Conservation (phyloP, 179 eudicot genomes). For the Heliamphora pulchella region DNA sequence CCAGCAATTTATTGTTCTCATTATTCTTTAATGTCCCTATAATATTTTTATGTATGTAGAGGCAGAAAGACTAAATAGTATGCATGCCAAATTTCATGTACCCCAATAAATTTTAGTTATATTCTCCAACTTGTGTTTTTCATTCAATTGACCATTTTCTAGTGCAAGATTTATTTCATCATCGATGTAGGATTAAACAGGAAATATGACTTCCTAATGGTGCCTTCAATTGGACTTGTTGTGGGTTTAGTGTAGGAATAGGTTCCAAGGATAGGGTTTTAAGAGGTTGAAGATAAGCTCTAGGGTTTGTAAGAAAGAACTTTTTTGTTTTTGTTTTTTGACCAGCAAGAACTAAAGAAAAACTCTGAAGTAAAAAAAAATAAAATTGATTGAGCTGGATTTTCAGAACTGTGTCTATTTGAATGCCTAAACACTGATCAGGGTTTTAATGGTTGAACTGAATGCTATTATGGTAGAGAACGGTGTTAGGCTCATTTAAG, state of each 20-base stretch:
- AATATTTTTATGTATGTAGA: background rate
- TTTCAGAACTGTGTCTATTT: background rate
- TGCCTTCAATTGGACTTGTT: background rate
- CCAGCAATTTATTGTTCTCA: background rate
- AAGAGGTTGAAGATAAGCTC: background rate
- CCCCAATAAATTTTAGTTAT: background rate
- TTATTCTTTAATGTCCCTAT: background rate
- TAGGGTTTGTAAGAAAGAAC: background rate
- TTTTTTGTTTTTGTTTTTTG: background rate
- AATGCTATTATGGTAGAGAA: background rate
- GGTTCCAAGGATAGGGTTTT: background rate
- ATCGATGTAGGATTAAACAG: background rate
- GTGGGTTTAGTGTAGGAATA: background rate
- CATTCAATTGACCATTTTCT: constrained; percentile 11
- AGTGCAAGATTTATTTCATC: background rate
- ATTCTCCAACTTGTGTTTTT: constrained; percentile 4
- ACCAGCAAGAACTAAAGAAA: too few relatives aligned
- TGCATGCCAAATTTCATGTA: too few relatives aligned
- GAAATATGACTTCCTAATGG: background rate
- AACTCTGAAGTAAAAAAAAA: background rate
- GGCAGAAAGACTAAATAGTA: background rate
- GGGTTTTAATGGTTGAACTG: background rate
- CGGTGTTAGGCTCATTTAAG: background rate
- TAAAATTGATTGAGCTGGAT: background rate
- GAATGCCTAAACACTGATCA: background rate